A percentile compares a stretch with the other conserved stretches of the same genome.
Conservation (phyloP, 108 stramenopile genomes). For the Cyclotella sp. region DNA sequence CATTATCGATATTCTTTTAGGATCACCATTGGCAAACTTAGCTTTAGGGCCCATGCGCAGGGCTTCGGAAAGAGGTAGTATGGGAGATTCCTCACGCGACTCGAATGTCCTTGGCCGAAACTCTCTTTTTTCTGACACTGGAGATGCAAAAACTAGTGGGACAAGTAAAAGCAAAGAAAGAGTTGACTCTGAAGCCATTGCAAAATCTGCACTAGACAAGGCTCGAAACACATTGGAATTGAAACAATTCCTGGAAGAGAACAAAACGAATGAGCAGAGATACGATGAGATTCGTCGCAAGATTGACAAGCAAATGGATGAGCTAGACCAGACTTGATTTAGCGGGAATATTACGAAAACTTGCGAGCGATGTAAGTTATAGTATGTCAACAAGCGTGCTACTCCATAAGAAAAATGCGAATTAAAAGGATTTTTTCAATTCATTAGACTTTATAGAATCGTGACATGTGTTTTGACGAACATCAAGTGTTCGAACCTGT, state of each 20-base stretch:
- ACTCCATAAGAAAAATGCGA: neutral
- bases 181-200: slow-evolving; percentile 71
- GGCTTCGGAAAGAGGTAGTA: slow-evolving; percentile 45
- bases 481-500: neutral
- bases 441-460: neutral
- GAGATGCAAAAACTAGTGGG: slow-evolving; percentile 5
- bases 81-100: slow-evolving; percentile 9
- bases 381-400: neutral
- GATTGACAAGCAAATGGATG: slow-evolving; percentile 65
- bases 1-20: slow-evolving; percentile 81
- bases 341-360: neutral
- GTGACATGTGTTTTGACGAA: neutral
- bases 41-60: slow-evolving; percentile 59
- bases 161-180: slow-evolving; percentile 59
- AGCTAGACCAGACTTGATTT: slow-evolving; percentile 46
- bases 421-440: neutral
- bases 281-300: slow-evolving; percentile 70
- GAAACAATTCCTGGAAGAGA: slow-evolving; percentile 66
- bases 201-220: slow-evolving; percentile 68
- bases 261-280: slow-evolving; percentile 68
- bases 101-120: slow-evolving; percentile 13
- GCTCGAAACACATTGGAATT: slow-evolving; percentile 70
- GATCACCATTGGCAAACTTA: slow-evolving; percentile 76
- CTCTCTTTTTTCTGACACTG: slow-evolving; percentile 34
- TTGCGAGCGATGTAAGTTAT: neutral